Evolutionary conservation across 2,329 filamentous ascomycete genomes (phyloP).

Genomic region (Alternaria ventricosa): DNA sequence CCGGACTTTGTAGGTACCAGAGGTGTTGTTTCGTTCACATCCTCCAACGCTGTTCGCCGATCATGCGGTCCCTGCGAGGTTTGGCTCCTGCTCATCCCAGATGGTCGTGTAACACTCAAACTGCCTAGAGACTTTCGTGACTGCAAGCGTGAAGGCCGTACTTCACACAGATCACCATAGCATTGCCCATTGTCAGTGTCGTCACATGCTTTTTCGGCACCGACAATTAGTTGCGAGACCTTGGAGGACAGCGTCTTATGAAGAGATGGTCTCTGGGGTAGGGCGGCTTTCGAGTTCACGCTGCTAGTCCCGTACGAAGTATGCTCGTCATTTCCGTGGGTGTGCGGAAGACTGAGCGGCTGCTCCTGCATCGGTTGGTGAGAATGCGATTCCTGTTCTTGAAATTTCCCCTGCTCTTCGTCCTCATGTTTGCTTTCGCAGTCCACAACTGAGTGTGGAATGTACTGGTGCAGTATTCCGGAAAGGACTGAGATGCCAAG

Average conservation of each 20-base stretch:
- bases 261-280: constrained; percentile 48
- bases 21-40: constrained; percentile 34
- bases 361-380: constrained; percentile 34
- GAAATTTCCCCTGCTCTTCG: constrained; percentile 48
- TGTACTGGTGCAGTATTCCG: constrained; percentile 72
- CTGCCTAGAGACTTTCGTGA: constrained; percentile 26
- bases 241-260: constrained; percentile 50
- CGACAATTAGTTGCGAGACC: constrained; percentile 58
- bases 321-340: constrained; percentile 20
- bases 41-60: constrained; percentile 38
- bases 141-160: constrained; percentile 39
- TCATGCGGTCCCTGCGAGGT: constrained; percentile 35
- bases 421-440: constrained; percentile 78
- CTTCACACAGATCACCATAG: constrained; percentile 61
- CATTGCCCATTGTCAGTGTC: constrained; percentile 64
- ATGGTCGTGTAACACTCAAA: constrained; percentile 20
- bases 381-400: constrained; percentile 22
- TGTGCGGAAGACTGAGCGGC: constrained; percentile 12
- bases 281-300: constrained; percentile 11
- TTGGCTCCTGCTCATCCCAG: constrained; percentile 29
- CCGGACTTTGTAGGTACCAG: constrained; percentile 32
- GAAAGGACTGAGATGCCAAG: constrained; percentile 78
- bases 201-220: constrained; percentile 58
- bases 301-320: constrained; percentile 27
- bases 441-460: constrained; percentile 81